These are phyloP conservation scores for Neltuma alba DNA, from an alignment of 306 rosid species.

Conservation along the genomic window DNA sequence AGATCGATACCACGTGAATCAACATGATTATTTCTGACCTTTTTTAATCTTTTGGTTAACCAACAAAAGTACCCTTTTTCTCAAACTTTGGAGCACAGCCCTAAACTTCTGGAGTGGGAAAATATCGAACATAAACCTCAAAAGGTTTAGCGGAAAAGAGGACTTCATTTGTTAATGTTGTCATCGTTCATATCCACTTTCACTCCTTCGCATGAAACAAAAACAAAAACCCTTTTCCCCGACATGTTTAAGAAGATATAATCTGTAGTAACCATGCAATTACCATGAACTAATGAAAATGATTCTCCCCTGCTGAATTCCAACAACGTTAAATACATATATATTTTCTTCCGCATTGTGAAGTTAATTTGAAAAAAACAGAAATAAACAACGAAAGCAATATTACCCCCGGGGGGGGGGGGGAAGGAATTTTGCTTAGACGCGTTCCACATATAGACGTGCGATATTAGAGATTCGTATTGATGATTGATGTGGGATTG, in stretches of 20 bases:
- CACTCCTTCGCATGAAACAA: neutral
- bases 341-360: neutral
- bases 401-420: no score
- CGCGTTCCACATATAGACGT: neutral
- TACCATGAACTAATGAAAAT: neutral
- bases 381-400: no score
- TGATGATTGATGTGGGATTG: neutral
- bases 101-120: neutral
- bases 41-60: neutral
- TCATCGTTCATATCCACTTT: neutral
- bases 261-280: no score
- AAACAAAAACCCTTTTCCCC: neutral
- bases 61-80: neutral
- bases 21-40: neutral
- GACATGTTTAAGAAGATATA: neutral
- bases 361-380: neutral
- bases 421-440: neutral
- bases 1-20: neutral
- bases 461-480: neutral
- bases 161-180: neutral
- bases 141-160: neutral
- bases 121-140: neutral
- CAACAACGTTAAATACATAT: no score
- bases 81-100: neutral
- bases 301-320: neutral